A percentile compares a stretch with the other conserved stretches of the same genome.
These are phyloP conservation scores for Baudoinia panamericana DNA, from an alignment of 495 filamentous ascomycete species.

Conservation along the genomic window DNA sequence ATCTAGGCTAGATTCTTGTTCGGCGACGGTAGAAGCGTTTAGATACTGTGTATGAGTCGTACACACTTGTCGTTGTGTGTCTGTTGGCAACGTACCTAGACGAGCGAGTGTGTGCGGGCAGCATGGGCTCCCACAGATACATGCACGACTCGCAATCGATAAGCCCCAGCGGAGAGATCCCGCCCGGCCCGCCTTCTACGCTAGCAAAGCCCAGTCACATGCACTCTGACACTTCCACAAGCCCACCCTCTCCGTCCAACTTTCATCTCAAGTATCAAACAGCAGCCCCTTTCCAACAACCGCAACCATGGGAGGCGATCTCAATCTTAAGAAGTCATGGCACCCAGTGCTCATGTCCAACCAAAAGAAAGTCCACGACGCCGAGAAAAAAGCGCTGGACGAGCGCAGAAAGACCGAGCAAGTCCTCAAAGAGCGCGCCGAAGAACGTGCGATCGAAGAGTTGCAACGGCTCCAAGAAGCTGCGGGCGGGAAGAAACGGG, in stretches of 20 bases:
- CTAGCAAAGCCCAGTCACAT: too few species aligned
- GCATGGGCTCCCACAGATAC: too few species aligned
- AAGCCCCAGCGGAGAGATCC: too few species aligned
- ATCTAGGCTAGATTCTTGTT: too few species aligned
- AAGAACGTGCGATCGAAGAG: slow-evolving; percentile 87
- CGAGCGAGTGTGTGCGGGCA: too few species aligned
- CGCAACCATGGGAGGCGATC: slow-evolving; percentile 63
- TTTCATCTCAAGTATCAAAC: slow-evolving; percentile 3
- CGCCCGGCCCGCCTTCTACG: too few species aligned
- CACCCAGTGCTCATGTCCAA: slow-evolving; percentile 75
- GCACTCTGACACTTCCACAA: too few species aligned
- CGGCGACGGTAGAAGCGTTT: too few species aligned
- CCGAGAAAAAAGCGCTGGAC: slow-evolving; percentile 85
- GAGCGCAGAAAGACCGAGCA: slow-evolving; percentile 86
- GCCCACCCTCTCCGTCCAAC: background rate
- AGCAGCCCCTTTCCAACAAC: slow-evolving; percentile 1
- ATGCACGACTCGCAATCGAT: too few species aligned
- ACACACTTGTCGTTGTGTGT: too few species aligned
- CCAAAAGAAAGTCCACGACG: slow-evolving; percentile 68
- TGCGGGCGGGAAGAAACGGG: slow-evolving; percentile 60
- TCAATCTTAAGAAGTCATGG: slow-evolving; percentile 98
- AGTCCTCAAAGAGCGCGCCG: slow-evolving; percentile 77
- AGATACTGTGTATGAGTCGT: too few species aligned
- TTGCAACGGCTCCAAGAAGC: slow-evolving; percentile 81
- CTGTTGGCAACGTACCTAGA: too few species aligned